phyloP scores from a whole-genome alignment of 257 asterid species.

The Scutellaria minor region DNA sequence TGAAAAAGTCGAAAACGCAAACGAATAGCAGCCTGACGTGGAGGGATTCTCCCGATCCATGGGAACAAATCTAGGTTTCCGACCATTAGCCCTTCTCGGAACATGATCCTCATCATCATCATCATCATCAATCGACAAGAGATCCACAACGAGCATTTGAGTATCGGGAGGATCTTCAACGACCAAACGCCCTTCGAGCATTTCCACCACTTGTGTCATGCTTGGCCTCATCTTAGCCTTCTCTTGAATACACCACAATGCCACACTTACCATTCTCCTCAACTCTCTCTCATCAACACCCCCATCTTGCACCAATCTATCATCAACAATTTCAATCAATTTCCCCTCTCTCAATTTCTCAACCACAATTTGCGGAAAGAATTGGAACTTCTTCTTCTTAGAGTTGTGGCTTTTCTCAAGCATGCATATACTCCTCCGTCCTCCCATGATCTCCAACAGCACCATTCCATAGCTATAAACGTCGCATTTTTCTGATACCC shows the following conservation, averaged over 20 bases:
- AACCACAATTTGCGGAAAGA: slow-evolving; percentile 57
- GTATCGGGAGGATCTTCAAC: slow-evolving; percentile 61
- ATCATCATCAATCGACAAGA: slow-evolving; percentile 44
- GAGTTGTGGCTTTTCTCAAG: slow-evolving; percentile 37
- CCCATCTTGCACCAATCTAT: slow-evolving; percentile 48
- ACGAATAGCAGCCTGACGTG: slow-evolving; percentile 43
- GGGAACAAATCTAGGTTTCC: slow-evolving; percentile 39
- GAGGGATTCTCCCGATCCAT: slow-evolving; percentile 43
- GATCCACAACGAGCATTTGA: slow-evolving; percentile 56
- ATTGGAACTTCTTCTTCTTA: slow-evolving; percentile 53
- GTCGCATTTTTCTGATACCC: slow-evolving; percentile 77
- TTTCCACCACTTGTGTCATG: slow-evolving; percentile 77
- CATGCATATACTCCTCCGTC: slow-evolving; percentile 49
- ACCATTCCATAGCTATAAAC: slow-evolving; percentile 79
- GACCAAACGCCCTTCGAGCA: slow-evolving; percentile 65
- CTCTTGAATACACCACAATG: slow-evolving; percentile 87
- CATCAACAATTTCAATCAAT: slow-evolving; percentile 67
- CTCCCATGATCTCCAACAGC: slow-evolving; percentile 72
- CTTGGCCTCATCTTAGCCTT: slow-evolving; percentile 64
- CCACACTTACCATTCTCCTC: slow-evolving; percentile 54
- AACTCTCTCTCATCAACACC: slow-evolving; percentile 47
- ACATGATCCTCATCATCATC: slow-evolving; percentile 12
- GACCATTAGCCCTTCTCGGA: background rate
- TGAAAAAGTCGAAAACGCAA: slow-evolving; percentile 42
- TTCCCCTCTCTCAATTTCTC: slow-evolving; percentile 67